Base-by-base conservation (phyloP, 805 yeast genomes). In the Aciculoconidium aculeatum region DNA sequence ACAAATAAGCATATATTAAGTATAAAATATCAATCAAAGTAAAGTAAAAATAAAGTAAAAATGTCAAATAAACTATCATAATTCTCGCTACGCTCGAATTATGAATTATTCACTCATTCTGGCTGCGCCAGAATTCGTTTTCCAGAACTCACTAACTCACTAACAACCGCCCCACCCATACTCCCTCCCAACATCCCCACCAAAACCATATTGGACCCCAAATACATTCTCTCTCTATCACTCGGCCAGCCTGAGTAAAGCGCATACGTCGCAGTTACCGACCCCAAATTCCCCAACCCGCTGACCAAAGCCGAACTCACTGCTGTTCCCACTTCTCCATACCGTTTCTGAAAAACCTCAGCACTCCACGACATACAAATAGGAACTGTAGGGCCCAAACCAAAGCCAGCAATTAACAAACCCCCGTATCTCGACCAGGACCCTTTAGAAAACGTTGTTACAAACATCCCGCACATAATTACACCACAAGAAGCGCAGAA, bases 381-480 rank as follows among this genome's bases (percentile, higher is more conserved):
- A 15, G 95, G 95, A 9, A 84, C 94, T 0, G 95, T 85, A 12
- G 95, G 92, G 7, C 95, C 95, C 28, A 85, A 66, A 1, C 95
- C 95, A 42, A 78, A 81, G 0, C 95, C 95, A 5, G 84, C 77
- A 47, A 85, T 76, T 37, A 85, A 64, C 30, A 85, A 63, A 1
- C 95, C 95, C 6, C 75, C 94, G 51, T 83, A 85, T 43, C 74
- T 71, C 34, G 72, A 67, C 95, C 95, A 85, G 15, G 75, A 58
- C 3, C 76, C 78, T 7, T 63, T 61, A 1, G 94, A 92, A 49
- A 65, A 85, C 0, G 94, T 84, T 11, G 82, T 75, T 17, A 84
- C 85, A 27, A 81, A 54, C 55, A 85, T 57, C 2, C 95, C 95
- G 21, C 67, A 59, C 17, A 85, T 82, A 44, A 86, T 83, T 27